phyloP scores from a whole-genome alignment of 108 stramenopile species.

The Nannochloropsis gaditana region DNA sequence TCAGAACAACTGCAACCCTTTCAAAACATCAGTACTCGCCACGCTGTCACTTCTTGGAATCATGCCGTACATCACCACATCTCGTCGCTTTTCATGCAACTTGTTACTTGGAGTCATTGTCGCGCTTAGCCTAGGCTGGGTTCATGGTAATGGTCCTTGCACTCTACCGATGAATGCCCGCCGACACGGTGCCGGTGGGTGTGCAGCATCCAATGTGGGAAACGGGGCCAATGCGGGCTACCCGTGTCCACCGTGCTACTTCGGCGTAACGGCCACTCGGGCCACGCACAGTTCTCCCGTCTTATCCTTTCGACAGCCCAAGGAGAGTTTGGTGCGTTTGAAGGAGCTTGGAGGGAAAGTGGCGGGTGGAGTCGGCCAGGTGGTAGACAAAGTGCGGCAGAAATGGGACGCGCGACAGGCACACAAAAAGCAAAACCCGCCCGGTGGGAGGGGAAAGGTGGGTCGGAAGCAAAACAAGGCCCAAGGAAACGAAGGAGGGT shows the following conservation, averaged over 20 bases:
- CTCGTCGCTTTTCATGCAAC: neutral
- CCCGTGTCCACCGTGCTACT: neutral
- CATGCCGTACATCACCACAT: neutral
- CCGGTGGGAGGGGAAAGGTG: neutral
- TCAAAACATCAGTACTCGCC: neutral
- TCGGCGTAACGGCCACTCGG: neutral
- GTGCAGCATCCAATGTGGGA: neutral
- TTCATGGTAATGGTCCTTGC: neutral
- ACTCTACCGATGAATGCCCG: conserved; percentile 13
- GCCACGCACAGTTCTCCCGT: neutral
- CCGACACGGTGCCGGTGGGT: neutral
- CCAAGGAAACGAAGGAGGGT: neutral
- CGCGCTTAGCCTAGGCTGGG: neutral
- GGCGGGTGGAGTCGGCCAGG: neutral
- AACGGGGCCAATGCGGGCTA: neutral
- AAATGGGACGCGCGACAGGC: neutral
- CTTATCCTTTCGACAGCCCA: neutral
- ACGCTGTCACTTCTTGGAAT: neutral
- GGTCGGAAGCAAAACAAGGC: neutral
- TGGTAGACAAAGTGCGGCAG: neutral
- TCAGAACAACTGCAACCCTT: neutral
- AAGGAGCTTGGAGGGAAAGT: conserved; percentile 1
- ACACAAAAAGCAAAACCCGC: neutral
- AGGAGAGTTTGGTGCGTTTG: conserved; percentile 12
- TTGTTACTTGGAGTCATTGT: conserved; percentile 6